These are phyloP conservation scores for Dipodascopsis uninucleata DNA, from an alignment of 805 yeast species.

Conservation along the genomic window DNA sequence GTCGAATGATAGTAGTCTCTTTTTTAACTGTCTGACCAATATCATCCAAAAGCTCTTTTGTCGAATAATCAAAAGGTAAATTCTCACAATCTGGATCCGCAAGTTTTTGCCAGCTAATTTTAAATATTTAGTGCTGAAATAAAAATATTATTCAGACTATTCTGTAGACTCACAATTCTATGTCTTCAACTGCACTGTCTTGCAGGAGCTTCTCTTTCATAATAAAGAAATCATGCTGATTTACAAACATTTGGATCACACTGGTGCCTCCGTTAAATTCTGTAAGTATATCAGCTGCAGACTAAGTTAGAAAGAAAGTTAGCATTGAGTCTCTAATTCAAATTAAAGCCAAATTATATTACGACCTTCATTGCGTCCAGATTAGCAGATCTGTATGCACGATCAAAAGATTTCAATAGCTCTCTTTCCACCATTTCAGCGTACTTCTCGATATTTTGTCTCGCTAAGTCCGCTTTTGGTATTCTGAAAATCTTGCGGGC, in stretches of 20 bases:
- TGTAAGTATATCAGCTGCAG: slow-evolving; percentile 54
- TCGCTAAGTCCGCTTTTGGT: slow-evolving; percentile 32
- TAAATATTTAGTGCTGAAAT: slow-evolving; percentile 17
- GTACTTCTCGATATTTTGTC: slow-evolving; percentile 56
- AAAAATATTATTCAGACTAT: no score
- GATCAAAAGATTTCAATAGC: slow-evolving; percentile 64
- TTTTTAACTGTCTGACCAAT: slow-evolving; percentile 57
- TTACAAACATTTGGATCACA: slow-evolving; percentile 77
- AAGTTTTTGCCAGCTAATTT: slow-evolving; percentile 51
- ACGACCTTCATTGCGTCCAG: slow-evolving; percentile 65
- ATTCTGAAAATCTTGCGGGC: slow-evolving; percentile 52
- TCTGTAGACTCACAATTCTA: slow-evolving; percentile 24
- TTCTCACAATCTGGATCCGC: slow-evolving; percentile 55
- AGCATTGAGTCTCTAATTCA: not conserved
- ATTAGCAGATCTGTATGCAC: slow-evolving; percentile 68
- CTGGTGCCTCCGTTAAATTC: slow-evolving; percentile 82
- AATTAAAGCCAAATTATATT: slow-evolving; percentile 25
- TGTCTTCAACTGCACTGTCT: slow-evolving; percentile 34
- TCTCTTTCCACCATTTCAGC: slow-evolving; percentile 74
- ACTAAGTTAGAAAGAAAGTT: not conserved
- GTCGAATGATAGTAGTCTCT: slow-evolving; percentile 68
- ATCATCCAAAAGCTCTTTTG: slow-evolving; percentile 53
- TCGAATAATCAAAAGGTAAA: slow-evolving; percentile 49
- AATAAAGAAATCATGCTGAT: slow-evolving; percentile 69
- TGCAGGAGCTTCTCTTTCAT: slow-evolving; percentile 44